Evolutionary conservation across 2,329 filamentous ascomycete genomes (phyloP).

Genomic region (Clarireedia paspali): DNA sequence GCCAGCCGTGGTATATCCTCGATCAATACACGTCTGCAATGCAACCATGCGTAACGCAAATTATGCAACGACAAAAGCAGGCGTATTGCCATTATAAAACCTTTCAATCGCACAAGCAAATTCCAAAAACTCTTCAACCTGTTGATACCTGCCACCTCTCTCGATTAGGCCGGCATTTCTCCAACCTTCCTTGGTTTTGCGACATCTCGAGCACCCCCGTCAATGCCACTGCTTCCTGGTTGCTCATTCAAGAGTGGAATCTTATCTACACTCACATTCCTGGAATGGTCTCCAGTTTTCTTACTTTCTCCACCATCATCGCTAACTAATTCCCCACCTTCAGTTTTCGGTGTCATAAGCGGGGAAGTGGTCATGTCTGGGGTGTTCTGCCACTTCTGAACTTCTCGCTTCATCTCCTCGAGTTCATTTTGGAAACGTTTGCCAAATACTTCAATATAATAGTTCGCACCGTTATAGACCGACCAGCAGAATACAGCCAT

Average conservation of each 20-base stretch:
- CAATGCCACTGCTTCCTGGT: slow-evolving; percentile 35
- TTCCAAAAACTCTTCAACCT: too few relatives aligned
- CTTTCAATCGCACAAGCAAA: not conserved
- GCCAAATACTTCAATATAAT: slow-evolving; percentile 97
- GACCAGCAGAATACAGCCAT: slow-evolving; percentile 84
- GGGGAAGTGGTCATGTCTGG: slow-evolving; percentile 41
- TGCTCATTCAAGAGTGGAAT: slow-evolving; percentile 51
- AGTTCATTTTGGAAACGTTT: slow-evolving; percentile 95
- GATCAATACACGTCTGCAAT: too few relatives aligned
- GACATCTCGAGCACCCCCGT: slow-evolving; percentile 38
- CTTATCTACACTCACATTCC: slow-evolving; percentile 36
- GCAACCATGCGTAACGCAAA: too few relatives aligned
- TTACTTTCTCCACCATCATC: not conserved
- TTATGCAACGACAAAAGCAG: not conserved
- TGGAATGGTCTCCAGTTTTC: slow-evolving; percentile 6
- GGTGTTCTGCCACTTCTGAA: slow-evolving; percentile 74
- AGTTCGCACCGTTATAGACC: slow-evolving; percentile 94
- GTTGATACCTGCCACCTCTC: too few relatives aligned
- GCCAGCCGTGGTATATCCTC: too few relatives aligned
- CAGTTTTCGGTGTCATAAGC: slow-evolving; percentile 31
- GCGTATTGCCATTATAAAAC: not conserved
- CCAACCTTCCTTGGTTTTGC: slow-evolving; percentile 40
- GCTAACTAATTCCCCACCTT: slow-evolving; percentile 12
- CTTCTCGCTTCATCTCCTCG: slow-evolving; percentile 79
- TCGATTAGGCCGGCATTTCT: slow-evolving; percentile 23